Evolutionary conservation across 129 eudicot genomes (phyloP), one percentile per base, ranked within the genome.

Genomic region (Silybum marianum): DNA sequence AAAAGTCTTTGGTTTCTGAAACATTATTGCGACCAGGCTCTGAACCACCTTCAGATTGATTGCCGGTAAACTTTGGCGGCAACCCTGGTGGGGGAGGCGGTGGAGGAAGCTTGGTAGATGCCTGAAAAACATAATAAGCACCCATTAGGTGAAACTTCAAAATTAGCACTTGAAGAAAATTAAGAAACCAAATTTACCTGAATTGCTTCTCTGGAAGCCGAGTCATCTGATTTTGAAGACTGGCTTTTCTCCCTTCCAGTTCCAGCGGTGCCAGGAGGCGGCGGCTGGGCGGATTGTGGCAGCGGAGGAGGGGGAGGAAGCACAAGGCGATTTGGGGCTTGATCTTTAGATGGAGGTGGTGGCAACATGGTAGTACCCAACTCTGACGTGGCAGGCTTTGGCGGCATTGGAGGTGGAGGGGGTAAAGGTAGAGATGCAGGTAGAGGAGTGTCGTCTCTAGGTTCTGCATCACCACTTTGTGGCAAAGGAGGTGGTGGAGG

Each of bases 401-500:
- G 91, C 21, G 98, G 98, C 89, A 90, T 78, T 16, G 98, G 97
- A 19, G 98, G 97, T 9, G 97, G 97, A 44, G 97, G 97, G 4
- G 97, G 98, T 85, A 91, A 79, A 84, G 98, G 97, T 80, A 90
- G 85, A 80, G 97, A 88, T 68, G 87, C 80, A 62, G 94, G 94
- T 58, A 85, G 48, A 66, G 82, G 62, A 69, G 92, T 80, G 73
- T 74, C 92, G 74, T 89, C 93, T 54, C 65, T 86, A 30, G 91
- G 36, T 21, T 88, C 93, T 58, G 81, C 58, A 85, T 92, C 94
- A 11, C 93, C 73, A 71, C 79, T 69, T 32, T 91, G 97, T 76
- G 88, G 82, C 72, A 93, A 92, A 80, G 99, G 99, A 21, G 93
- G 98, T 4, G 98, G 98, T 7, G 96, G 97, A 2, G 97, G 98